Evolutionary conservation across 2,329 filamentous ascomycete species (phyloP).

Genomic region (Hypoxylon sp.): DNA sequence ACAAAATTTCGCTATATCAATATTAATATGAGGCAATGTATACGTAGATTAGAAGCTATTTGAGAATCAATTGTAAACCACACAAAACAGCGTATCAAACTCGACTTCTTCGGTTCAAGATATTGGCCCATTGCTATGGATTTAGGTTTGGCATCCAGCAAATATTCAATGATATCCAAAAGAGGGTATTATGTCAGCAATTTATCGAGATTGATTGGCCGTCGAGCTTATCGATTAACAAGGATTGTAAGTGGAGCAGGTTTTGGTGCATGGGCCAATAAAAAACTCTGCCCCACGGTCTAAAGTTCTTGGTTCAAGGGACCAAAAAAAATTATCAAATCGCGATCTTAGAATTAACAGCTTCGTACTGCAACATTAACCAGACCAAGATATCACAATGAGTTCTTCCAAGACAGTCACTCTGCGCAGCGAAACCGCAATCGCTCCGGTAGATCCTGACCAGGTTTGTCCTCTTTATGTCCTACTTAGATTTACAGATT

Average conservation of each 20-base stretch:
- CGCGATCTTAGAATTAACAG: slow-evolving; percentile 13
- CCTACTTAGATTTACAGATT: neutral
- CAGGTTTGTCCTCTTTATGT: slow-evolving; percentile 39
- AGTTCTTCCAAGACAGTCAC: slow-evolving; percentile 47
- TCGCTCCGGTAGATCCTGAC: slow-evolving; percentile 48
- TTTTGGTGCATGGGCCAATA: slow-evolving; percentile 12
- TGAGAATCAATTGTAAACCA: too few species aligned
- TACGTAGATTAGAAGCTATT: too few species aligned
- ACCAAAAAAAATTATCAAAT: slow-evolving; percentile 28
- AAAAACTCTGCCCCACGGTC: slow-evolving; percentile 17
- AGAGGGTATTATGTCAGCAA: slow-evolving; percentile 4
- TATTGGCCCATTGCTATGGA: too few species aligned
- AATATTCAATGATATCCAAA: slow-evolving; percentile 3
- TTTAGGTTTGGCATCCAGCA: too few species aligned
- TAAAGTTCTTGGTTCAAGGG: slow-evolving; percentile 7
- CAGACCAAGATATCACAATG: slow-evolving; percentile 39
- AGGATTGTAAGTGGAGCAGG: neutral
- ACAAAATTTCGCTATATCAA: too few species aligned
- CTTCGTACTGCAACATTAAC: slow-evolving; percentile 6
- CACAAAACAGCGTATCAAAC: too few species aligned
- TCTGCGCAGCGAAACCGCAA: slow-evolving; percentile 44
- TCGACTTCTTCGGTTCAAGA: too few species aligned
- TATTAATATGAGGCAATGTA: too few species aligned
- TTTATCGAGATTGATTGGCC: slow-evolving; percentile 17
- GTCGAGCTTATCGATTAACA: neutral